Percentiles rank a stretch among this genome's conserved stretches.
phyloP scores from a whole-genome alignment of 2,329 filamentous ascomycete species.

The Capronia epimyces region DNA sequence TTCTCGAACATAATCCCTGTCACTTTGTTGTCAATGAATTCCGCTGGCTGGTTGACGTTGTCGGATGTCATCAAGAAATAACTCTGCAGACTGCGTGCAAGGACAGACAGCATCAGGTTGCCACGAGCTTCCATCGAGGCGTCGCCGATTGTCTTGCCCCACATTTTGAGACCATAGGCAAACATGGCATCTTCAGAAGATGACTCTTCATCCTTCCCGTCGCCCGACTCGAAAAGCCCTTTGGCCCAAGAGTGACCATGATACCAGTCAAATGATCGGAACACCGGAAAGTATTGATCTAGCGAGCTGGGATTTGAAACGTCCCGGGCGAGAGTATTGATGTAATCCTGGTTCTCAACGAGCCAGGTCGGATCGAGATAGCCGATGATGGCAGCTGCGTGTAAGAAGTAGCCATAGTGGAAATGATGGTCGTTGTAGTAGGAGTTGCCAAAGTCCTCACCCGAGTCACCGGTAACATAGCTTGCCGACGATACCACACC shows the following conservation, averaged over 20 bases:
- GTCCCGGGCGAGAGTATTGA: slow-evolving; percentile 80
- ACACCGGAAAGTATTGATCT: slow-evolving; percentile 75
- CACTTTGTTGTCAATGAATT: slow-evolving; percentile 76
- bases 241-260: slow-evolving; percentile 91
- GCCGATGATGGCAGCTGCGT: slow-evolving; percentile 76
- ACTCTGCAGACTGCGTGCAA: slow-evolving; percentile 64
- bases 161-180: slow-evolving; percentile 86
- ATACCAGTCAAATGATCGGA: slow-evolving; percentile 85
- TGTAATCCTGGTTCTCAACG: slow-evolving; percentile 65
- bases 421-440: slow-evolving; percentile 65
- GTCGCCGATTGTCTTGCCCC: slow-evolving; percentile 75
- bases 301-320: slow-evolving; percentile 66
- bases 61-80: slow-evolving; percentile 75
- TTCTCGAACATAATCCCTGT: slow-evolving; percentile 78
- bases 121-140: slow-evolving; percentile 72
- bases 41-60: slow-evolving; percentile 65
- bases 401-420: slow-evolving; percentile 78
- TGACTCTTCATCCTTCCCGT: slow-evolving; percentile 63
- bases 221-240: slow-evolving; percentile 48
- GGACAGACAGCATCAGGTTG: slow-evolving; percentile 76
- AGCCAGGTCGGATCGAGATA: slow-evolving; percentile 73
- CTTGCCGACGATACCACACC: slow-evolving; percentile 72
- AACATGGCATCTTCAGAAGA: slow-evolving; percentile 87
- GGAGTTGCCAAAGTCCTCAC: slow-evolving; percentile 81
- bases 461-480: slow-evolving; percentile 63